phyloP scores from a whole-genome alignment of 768 basidiomycete species.

The Vararia minispora region DNA sequence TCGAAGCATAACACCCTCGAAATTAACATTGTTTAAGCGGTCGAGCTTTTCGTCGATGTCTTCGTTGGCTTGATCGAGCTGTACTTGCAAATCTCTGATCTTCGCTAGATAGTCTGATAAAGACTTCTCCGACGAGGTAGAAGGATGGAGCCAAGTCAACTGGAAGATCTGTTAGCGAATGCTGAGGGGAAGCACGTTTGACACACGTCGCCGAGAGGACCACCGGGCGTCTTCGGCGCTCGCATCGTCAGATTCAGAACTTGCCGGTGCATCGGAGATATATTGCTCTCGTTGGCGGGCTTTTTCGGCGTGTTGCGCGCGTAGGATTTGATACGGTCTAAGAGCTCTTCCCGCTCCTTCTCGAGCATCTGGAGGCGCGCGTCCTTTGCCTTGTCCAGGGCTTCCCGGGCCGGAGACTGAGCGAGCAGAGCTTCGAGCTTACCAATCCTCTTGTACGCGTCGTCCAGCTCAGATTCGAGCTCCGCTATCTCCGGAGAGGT shows the following conservation, averaged over 20 bases:
- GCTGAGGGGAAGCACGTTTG: background rate
- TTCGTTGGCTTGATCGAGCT: slow-evolving; percentile 72
- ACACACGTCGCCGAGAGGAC: slow-evolving; percentile 66
- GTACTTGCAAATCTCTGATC: slow-evolving; percentile 59
- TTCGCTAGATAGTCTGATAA: slow-evolving; percentile 58
- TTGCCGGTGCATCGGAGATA: slow-evolving; percentile 72
- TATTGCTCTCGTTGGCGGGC: slow-evolving; percentile 38
- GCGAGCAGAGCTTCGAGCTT: slow-evolving; percentile 52
- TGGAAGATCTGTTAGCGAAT: slow-evolving; percentile 17
- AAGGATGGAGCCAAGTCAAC: slow-evolving; percentile 66
- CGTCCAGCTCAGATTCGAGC: slow-evolving; percentile 67
- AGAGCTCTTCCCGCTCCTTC: slow-evolving; percentile 62
- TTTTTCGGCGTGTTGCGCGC: slow-evolving; percentile 51
- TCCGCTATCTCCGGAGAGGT: slow-evolving; percentile 42
- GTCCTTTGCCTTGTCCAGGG: slow-evolving; percentile 70
- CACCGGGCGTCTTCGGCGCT: slow-evolving; percentile 70
- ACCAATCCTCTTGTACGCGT: slow-evolving; percentile 67
- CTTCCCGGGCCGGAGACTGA: slow-evolving; percentile 66
- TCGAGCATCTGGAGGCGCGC: slow-evolving; percentile 66
- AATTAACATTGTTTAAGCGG: slow-evolving; percentile 70
- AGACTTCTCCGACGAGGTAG: slow-evolving; percentile 44
- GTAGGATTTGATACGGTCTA: slow-evolving; percentile 55
- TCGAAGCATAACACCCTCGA: slow-evolving; percentile 61
- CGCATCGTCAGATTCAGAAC: slow-evolving; percentile 56
- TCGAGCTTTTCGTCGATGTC: slow-evolving; percentile 85